Evolutionary conservation across 768 basidiomycete genomes (phyloP), one percentile per base, ranked within the genome.

Genomic region (Dentipellis sp.): DNA sequence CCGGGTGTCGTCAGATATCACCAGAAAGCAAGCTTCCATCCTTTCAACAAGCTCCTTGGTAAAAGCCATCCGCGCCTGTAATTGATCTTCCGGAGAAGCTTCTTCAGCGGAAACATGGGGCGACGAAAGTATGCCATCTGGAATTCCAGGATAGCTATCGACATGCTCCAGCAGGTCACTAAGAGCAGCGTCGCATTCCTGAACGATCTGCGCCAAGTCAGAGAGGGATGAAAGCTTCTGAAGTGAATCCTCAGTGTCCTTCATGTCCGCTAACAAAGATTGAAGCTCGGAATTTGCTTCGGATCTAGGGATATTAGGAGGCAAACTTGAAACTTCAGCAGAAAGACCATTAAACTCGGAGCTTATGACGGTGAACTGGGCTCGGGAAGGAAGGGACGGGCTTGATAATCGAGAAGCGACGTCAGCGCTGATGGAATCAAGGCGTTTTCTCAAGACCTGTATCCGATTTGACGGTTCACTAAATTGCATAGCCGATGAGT

Each of bases 101-200:
- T 70, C 66, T 7, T 66, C 58, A 11, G 72, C 67, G 36, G 74
- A 72, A 56, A 70, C 58, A 59, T 81, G 81, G 14, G 74, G 69
- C 21, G 82, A 82, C 4, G 80, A 74, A 35, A 84, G 65, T 2
- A 77, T 68, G 4, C 77, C 74, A 23, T 73, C 66, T 4, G 84
- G 84, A 35, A 73, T 66, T 2, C 80, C 76, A 9, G 91, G 91
- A 64, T 83, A 92, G 63, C 86, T 90, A 66, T 94, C 91, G 54
- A 92, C 76, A 63, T 92, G 88, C 63, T 92, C 88, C 48, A 94
- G 72, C 4, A 94, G 74, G 67, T 93, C 89, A 62, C 91, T 94
- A 46, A 93, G 74, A 19, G 83, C 80, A n/a, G 75, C 71, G 65
- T 94, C 91, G 61, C 88, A 91, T 17, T 66, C 65, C 23, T 74